Base-by-base conservation (phyloP, 139 green algal species). In the Medakamo hakoo region DNA sequence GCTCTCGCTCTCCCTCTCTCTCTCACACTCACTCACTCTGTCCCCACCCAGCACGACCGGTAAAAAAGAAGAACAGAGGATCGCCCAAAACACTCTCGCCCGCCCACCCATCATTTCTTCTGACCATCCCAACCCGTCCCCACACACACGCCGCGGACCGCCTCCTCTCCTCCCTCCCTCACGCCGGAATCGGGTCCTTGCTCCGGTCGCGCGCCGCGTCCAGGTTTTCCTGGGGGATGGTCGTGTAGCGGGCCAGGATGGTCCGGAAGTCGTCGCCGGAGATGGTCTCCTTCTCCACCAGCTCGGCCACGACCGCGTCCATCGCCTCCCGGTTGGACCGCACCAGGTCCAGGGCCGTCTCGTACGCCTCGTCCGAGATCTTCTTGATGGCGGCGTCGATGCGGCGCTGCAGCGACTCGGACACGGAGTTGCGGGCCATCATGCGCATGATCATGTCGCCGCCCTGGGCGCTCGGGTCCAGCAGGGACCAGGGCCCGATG, bases 401-500 rank as follows among this genome's bases (percentile, higher is more conserved):
- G 59, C 83, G 80, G 62, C 78, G 65, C 72, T 95, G 89, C 72
- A 99, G 84, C 70, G 85, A 89, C 85, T 99, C 93, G 59, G 70
- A 87, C 82, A 96, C 95, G 65, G 67, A 83, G 85, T 99, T 99
- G 60, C 85, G 76, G 4, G 88, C 85, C 89, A 99, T 95, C 93
- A 98, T 98, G 67, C 92, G 80, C 92, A 98, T 98, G 75, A 98
- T 91, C 78, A 98, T 88, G 73, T 97, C 91, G 9, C 83, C 82
- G 29, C 60, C 76, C 64, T 82, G 76, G 1, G 84, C 79, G 9
- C 59, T 79, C 26, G 83, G 87, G 79, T 98, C 93, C 80, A 92
- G 77, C 67, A 98, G 78, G 20, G 67, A 82, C 85, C 88, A 99
- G 21, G 91, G 93, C 49, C 93, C 93, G 61, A 98, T 95, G 73